These are phyloP conservation scores for Hypomyces perniciosus DNA, from an alignment of 2,329 filamentous ascomycete genomes.

Conservation along the genomic window DNA sequence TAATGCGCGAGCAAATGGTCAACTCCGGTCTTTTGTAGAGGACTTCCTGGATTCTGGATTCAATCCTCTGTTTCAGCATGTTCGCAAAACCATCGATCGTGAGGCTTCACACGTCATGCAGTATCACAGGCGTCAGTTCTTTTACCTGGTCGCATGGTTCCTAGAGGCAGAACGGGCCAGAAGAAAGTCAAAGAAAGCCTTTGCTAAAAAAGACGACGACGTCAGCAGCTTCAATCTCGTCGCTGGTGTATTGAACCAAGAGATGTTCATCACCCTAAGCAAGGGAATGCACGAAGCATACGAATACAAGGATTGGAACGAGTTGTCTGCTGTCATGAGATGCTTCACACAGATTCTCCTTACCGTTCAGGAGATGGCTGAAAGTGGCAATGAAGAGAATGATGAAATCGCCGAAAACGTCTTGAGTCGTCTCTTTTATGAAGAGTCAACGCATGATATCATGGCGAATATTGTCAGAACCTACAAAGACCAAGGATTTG, in stretches of 20 bases:
- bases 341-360: constrained; percentile 93
- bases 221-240: constrained; percentile 78
- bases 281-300: constrained; percentile 71
- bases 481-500: constrained; percentile 93
- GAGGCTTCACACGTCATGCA: constrained; percentile 76
- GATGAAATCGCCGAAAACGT: constrained; percentile 98
- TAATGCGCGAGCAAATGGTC: constrained; percentile 65
- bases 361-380: constrained; percentile 87
- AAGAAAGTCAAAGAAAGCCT: constrained; percentile 52
- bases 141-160: constrained; percentile 92
- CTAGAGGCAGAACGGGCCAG: constrained; percentile 76
- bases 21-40: constrained; percentile 76
- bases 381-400: constrained; percentile 81
- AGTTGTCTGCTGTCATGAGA: constrained; percentile 80
- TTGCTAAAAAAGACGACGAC: constrained; percentile 42
- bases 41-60: constrained; percentile 95
- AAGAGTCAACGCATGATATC: constrained; percentile 87
- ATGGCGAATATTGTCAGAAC: constrained; percentile 71
- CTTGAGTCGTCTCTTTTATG: constrained; percentile 94
- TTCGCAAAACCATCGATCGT: constrained; percentile 84
- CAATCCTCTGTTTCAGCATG: constrained; percentile 80
- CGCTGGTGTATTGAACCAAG: constrained; percentile 84
- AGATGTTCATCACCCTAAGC: constrained; percentile 87
- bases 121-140: constrained; percentile 77
- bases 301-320: constrained; percentile 81